phyloP scores from a whole-genome alignment of 1,139 yeast species.

The Saccharomyces hybrid region DNA sequence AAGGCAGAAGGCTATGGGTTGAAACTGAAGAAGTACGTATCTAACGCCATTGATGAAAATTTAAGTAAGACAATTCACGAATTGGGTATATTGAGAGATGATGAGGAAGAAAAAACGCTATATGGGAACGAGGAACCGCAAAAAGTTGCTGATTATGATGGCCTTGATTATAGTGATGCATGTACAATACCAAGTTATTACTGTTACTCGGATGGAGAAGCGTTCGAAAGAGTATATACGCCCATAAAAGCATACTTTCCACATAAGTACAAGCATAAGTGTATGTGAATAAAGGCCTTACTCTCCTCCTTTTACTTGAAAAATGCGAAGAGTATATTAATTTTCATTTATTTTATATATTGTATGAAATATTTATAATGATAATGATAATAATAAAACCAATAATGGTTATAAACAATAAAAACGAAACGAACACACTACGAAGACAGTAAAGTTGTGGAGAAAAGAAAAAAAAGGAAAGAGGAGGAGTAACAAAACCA shows the following conservation, averaged over 20 bases:
- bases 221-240: background rate
- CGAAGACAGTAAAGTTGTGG: background rate
- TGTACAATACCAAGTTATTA: constrained; percentile 3
- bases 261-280: background rate
- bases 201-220: background rate
- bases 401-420: background rate
- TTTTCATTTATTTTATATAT: background rate
- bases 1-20: background rate
- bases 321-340: background rate
- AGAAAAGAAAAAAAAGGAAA: background rate
- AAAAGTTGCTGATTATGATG: background rate
- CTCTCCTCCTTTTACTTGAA: background rate
- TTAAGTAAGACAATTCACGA: background rate
- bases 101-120: background rate
- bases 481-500: background rate
- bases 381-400: background rate
- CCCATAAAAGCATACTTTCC: background rate
- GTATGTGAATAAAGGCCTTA: background rate
- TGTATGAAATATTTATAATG: constrained; percentile 1
- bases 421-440: background rate
- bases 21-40: background rate
- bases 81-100: background rate
- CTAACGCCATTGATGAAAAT: background rate
- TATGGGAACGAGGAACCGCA: background rate
- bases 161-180: background rate